A percentile compares a stretch with the other conserved stretches of the same genome.
phyloP scores from a whole-genome alignment of 192 early-diverging fungal species.

The Linnemannia elongata region DNA sequence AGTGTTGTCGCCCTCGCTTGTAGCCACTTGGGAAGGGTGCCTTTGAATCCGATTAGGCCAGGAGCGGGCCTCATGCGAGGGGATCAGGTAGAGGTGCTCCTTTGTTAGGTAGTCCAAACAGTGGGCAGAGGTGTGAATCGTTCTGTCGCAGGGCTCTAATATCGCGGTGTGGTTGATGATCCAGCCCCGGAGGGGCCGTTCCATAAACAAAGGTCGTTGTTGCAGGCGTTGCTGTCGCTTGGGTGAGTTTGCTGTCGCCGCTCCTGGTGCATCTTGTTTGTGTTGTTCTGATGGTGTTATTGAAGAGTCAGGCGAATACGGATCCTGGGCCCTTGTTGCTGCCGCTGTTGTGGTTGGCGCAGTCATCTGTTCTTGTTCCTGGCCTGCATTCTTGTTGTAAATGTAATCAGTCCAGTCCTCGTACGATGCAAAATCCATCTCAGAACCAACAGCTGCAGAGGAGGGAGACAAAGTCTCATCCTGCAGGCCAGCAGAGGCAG shows the following conservation, averaged over 20 bases:
- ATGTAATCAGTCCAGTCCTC: conserved; percentile 21
- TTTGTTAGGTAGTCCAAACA: conserved; percentile 26
- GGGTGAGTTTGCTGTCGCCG: background rate
- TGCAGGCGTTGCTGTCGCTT: background rate
- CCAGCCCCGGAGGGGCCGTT: conserved; percentile 30
- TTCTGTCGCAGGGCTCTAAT: conserved; percentile 20
- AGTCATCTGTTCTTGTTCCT: background rate
- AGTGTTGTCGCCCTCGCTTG: background rate
- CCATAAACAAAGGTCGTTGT: conserved; percentile 19
- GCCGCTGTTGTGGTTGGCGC: background rate
- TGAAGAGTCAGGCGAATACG: background rate
- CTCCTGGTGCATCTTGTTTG: background rate
- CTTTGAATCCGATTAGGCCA: background rate
- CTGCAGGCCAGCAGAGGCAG: background rate
- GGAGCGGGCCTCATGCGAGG: background rate
- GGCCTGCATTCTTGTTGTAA: conserved; percentile 4
- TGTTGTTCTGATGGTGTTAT: background rate
- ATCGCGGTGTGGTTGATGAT: conserved; percentile 37
- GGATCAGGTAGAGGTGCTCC: conserved; percentile 41
- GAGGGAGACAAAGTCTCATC: background rate
- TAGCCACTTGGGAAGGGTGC: background rate
- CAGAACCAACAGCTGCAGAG: background rate
- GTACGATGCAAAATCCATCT: conserved; percentile 6
- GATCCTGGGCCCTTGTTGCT: background rate
- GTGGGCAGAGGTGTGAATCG: conserved; percentile 35